Percentiles rank a stretch among this genome's conserved stretches.
phyloP scores from a whole-genome alignment of 257 asterid species.

The Primulina eburnea region DNA sequence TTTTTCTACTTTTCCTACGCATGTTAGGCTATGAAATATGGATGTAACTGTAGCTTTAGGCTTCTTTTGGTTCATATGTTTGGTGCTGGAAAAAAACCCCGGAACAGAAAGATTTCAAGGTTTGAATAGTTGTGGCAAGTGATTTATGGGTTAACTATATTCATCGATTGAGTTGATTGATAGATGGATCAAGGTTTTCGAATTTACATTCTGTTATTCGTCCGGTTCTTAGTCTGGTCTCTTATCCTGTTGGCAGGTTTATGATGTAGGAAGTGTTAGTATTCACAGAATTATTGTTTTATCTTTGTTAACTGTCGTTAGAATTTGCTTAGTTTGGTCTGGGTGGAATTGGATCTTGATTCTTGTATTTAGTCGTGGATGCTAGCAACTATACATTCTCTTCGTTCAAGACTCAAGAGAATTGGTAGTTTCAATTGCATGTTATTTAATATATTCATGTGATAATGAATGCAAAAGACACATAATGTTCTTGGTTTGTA shows the following conservation, averaged over 20 bases:
- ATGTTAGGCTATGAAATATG: background rate
- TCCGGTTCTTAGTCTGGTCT: background rate
- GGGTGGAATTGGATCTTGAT: background rate
- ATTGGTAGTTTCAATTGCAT: background rate
- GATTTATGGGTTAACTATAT: background rate
- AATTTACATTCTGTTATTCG: background rate
- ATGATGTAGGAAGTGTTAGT: background rate
- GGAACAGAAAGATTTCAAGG: background rate
- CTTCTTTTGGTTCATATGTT: background rate
- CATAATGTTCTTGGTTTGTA: background rate
- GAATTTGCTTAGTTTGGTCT: background rate
- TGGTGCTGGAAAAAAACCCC: background rate
- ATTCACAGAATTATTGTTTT: background rate
- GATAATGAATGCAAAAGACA: background rate
- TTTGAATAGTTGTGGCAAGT: background rate
- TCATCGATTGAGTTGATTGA: background rate
- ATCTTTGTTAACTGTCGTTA: background rate
- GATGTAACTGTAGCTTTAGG: background rate
- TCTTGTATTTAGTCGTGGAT: background rate
- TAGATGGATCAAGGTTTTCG: background rate
- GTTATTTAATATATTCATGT: background rate
- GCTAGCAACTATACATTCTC: background rate
- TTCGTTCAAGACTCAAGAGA: background rate
- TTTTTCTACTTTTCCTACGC: background rate
- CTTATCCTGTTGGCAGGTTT: background rate